Evolutionary conservation across 2,329 filamentous ascomycete genomes (phyloP), one percentile per base, ranked within the genome.

Genomic region (Bertia moriformis): DNA sequence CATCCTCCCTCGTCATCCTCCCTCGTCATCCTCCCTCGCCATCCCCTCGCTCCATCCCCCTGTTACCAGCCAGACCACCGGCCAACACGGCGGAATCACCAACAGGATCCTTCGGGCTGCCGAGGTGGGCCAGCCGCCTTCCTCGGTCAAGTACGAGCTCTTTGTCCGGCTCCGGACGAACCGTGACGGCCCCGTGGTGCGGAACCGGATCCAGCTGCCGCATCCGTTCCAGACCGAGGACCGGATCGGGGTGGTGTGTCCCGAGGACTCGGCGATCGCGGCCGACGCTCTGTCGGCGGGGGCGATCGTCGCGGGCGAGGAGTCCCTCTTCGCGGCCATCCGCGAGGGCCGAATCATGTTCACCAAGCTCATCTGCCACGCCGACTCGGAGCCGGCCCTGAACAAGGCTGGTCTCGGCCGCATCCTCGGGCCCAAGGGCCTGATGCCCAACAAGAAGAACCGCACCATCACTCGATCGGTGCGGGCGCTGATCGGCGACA

Each of bases 381-480:
- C 71, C 38, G 76, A 84, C 49, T 86, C 79, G 48, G 67, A 91
- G 48, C 69, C 72, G 39, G 86, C 83, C 41, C 65, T 98, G 51
- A 82, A 80, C 55, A 88, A 91, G 65, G 81, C 87, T 24, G 75
- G 72, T 1, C 58, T 98, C 45, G 89, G 83, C 46, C 73, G 80
- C 47, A 71, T 94, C 32, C 67, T 98, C 15, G 91, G 91, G 51
- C 91, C 91, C 36, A 79, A 75, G 59, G 88, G 88, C 2, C 60
- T 98, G 52, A 96, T 98, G 91, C 91, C 91, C 4, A 93, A 75
- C 56, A 63, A 72, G 43, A 94, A 94, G 67, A 76, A 76, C 45
- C 87, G 85, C 46, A 96, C 91, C 1, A 83, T 98, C 41, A 86
- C 93, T 17, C 80, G 73, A 52, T 82, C 93, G 54, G 72, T 94